Percentiles rank a stretch among this genome's conserved stretches.
Evolutionary conservation across 1,284 basidiomycete genomes (phyloP).

Genomic region (Malassezia sp.): DNA sequence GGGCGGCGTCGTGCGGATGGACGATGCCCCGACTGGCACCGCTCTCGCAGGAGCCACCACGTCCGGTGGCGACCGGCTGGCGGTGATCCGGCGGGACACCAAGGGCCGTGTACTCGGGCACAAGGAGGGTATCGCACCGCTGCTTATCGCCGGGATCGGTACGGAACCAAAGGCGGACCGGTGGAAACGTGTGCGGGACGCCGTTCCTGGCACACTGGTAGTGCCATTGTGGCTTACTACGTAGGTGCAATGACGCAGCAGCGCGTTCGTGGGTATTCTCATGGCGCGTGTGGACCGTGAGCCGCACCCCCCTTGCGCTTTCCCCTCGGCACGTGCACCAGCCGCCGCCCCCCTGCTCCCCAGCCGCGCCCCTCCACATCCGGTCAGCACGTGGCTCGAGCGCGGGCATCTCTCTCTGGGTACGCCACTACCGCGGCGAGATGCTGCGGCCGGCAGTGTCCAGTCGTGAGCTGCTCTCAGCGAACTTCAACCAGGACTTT

Average conservation of each 20-base stretch:
- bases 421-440: no score
- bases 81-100: not conserved
- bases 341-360: not conserved
- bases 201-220: slow-evolving; percentile 63
- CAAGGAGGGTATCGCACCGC: slow-evolving; percentile 26
- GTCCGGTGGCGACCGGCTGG: slow-evolving; percentile 1
- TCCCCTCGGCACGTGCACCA: not conserved
- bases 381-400: no score
- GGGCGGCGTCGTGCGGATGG: no score
- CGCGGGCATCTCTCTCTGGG: no score
- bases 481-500: slow-evolving; percentile 36
- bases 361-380: not conserved
- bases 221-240: slow-evolving; percentile 41
- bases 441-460: not conserved
- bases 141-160: slow-evolving; percentile 68
- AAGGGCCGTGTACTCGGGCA: slow-evolving; percentile 14
- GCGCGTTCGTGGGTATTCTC: no score
- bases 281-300: no score
- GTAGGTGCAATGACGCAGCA: no score
- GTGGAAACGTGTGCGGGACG: slow-evolving; percentile 68
- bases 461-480: slow-evolving; percentile 22
- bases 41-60: no score
- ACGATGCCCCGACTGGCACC: not conserved
- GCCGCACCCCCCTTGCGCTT: no score
- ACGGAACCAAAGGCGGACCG: slow-evolving; percentile 80